Conservation (phyloP, 768 basidiomycete species). For the Termitomyces heimii region DNA sequence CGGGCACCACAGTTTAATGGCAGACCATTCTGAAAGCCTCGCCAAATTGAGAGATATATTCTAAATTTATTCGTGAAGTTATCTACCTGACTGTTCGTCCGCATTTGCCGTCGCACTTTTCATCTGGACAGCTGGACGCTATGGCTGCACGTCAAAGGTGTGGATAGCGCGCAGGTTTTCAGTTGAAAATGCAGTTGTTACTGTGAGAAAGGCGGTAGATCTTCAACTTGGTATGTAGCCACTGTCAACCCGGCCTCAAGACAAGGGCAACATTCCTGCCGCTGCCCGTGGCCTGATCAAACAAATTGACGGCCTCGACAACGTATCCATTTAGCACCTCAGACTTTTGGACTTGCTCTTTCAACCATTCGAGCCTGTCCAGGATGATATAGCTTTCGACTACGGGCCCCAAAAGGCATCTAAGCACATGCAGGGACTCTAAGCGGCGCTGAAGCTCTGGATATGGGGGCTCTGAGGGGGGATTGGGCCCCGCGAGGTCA, state of each 20-base stretch:
- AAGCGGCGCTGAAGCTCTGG: constrained; percentile 32
- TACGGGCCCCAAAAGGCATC: constrained; percentile 64
- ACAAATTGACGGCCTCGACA: constrained; percentile 55
- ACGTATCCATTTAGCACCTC: constrained; percentile 3
- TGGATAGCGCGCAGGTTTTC: too few relatives aligned
- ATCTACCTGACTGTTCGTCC: too few relatives aligned
- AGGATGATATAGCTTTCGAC: constrained; percentile 61
- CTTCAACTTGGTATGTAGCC: too few relatives aligned
- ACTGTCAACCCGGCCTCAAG: constrained; percentile 29
- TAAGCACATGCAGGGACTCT: constrained; percentile 55
- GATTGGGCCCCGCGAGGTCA: constrained; percentile 7
- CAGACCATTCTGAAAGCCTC: too few relatives aligned
- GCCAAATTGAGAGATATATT: too few relatives aligned
- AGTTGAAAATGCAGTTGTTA: neutral
- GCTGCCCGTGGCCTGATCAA: constrained; percentile 68
- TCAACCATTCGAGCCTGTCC: constrained; percentile 58
- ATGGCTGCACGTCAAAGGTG: too few relatives aligned
- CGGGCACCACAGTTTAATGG: neutral
- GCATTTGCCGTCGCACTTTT: too few relatives aligned
- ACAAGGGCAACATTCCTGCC: constrained; percentile 67
- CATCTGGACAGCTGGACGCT: too few relatives aligned
- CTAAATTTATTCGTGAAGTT: too few relatives aligned
- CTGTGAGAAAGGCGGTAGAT: too few relatives aligned
- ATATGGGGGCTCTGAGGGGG: constrained; percentile 9
- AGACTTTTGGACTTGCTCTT: constrained; percentile 26